These are phyloP conservation scores for Plectranthus barbatus DNA, from an alignment of 257 asterid genomes.

Conservation along the genomic window DNA sequence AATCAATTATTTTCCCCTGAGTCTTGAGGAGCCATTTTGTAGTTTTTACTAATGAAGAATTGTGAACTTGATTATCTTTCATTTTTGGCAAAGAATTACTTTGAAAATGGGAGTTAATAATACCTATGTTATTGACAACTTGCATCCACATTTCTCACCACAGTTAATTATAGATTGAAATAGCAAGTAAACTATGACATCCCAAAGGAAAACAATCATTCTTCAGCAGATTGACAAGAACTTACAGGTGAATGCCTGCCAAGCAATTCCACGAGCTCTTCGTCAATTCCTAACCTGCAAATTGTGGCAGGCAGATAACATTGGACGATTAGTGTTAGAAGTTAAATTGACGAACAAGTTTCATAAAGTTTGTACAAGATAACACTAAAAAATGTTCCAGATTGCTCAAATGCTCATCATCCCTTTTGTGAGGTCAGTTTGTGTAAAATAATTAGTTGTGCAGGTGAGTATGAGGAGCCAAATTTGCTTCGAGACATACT, in stretches of 20 bases:
- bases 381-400: neutral
- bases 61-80: too few relatives aligned
- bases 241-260: slow-evolving; percentile 72
- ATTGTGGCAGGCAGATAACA: slow-evolving; percentile 7
- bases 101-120: neutral
- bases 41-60: neutral
- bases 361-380: neutral
- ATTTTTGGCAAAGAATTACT: too few relatives aligned
- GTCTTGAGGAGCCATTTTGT: neutral
- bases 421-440: neutral
- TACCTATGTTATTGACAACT: neutral
- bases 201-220: neutral
- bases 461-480: neutral
- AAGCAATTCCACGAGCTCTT: slow-evolving; percentile 86
- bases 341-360: neutral
- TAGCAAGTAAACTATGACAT: neutral
- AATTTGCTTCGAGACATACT: slow-evolving; percentile 30
- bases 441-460: neutral
- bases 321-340: neutral
- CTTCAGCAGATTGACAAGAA: neutral
- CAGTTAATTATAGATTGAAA: neutral
- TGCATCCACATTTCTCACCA: neutral
- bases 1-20: neutral
- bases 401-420: neutral
- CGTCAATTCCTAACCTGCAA: slow-evolving; percentile 88